phyloP scores from a whole-genome alignment of 2,329 filamentous ascomycete species.

The Penicillium oxalicum region DNA sequence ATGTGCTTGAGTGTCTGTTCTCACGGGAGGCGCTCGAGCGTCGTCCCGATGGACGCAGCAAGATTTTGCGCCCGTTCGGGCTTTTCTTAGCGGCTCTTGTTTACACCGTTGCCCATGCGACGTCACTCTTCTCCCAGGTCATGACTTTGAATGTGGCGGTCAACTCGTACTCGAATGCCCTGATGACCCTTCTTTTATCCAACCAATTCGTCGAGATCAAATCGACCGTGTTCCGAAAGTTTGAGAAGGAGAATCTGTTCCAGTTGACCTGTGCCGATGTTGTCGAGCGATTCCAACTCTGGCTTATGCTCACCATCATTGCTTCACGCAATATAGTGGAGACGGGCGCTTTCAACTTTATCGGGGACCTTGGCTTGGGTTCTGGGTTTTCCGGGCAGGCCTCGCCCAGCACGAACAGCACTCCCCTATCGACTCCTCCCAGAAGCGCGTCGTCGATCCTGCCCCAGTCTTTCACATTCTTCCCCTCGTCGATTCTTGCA shows the following conservation, averaged over 20 bases:
- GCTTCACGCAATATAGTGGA: slow-evolving; percentile 94
- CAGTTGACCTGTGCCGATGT: slow-evolving; percentile 95
- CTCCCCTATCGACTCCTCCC: slow-evolving; percentile 54
- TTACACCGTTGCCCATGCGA: slow-evolving; percentile 84
- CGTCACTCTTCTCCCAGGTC: slow-evolving; percentile 91
- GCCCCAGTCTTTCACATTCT: slow-evolving; percentile 81
- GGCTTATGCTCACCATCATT: slow-evolving; percentile 96
- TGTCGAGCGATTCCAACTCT: slow-evolving; percentile 93
- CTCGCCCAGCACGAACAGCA: slow-evolving; percentile 38
- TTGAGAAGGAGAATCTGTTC: slow-evolving; percentile 96
- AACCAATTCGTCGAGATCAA: slow-evolving; percentile 99
- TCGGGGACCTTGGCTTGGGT: slow-evolving; percentile 33
- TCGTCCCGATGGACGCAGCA: slow-evolving; percentile 80
- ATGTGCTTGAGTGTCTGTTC: slow-evolving; percentile 92
- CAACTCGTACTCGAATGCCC: slow-evolving; percentile 95
- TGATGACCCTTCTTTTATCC: slow-evolving; percentile 85
- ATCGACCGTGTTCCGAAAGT: slow-evolving; percentile 95
- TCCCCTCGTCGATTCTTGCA: slow-evolving; percentile 50
- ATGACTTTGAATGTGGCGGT: slow-evolving; percentile 97
- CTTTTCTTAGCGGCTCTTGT: slow-evolving; percentile 82
- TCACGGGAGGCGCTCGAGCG: slow-evolving; percentile 87
- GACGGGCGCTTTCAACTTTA: slow-evolving; percentile 70
- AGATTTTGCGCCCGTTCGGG: slow-evolving; percentile 78
- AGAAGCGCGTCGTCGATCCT: slow-evolving; percentile 62
- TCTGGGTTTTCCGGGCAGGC: slow-evolving; percentile 24